These are phyloP conservation scores for Ophiostoma piceae DNA, from an alignment of 2,329 filamentous ascomycete genomes.

Conservation along the genomic window DNA sequence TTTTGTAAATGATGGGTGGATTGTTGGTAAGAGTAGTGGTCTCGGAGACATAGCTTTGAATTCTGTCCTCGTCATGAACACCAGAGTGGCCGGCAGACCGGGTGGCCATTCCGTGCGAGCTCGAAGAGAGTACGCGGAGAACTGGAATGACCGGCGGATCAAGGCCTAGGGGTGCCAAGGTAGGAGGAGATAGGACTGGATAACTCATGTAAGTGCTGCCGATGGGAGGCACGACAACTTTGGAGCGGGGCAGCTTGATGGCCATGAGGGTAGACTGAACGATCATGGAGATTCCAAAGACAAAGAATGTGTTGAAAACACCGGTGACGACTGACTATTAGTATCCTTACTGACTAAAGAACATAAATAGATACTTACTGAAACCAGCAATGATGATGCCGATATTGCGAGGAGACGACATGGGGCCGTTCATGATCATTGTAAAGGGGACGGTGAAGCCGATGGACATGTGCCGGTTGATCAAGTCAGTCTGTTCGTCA, in stretches of 20 bases:
- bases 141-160: constrained; percentile 2
- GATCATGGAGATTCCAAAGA: constrained; percentile 31
- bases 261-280: constrained; percentile 29
- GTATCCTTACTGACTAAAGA: not conserved
- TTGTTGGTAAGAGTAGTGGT: constrained; percentile 26
- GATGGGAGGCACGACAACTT: not conserved
- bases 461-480: constrained; percentile 48
- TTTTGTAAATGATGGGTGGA: not conserved
- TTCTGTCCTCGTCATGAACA: constrained; percentile 14
- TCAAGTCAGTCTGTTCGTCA: constrained; percentile 42
- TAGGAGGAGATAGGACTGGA: constrained; percentile 1
- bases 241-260: not conserved
- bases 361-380: constrained; percentile 33
- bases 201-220: not conserved
- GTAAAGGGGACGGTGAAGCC: constrained; percentile 49
- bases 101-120: not conserved
- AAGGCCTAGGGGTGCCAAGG: not conserved
- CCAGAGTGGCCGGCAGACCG: not conserved
- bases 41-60: constrained; percentile 27
- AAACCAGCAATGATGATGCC: constrained; percentile 43
- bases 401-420: constrained; percentile 34
- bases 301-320: constrained; percentile 31
- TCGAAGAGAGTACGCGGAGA: constrained; percentile 12
- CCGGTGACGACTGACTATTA: constrained; percentile 32
- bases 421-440: constrained; percentile 40